Evolutionary conservation across 139 green algal genomes (phyloP).

Genomic region (Eudorina sp.): DNA sequence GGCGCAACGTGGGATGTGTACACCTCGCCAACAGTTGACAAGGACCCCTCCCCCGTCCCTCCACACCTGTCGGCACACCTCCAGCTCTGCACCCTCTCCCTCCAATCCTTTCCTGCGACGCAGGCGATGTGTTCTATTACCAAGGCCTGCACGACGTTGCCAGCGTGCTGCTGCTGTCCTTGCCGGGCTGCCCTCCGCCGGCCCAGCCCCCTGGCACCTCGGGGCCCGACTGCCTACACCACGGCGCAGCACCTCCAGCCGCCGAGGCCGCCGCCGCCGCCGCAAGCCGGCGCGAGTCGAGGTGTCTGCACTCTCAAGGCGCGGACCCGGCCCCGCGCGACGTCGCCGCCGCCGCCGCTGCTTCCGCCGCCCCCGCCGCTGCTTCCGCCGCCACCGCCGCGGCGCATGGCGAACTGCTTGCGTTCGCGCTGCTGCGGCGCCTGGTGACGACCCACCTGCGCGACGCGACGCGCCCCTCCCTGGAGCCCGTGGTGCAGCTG

Average conservation of each 20-base stretch:
- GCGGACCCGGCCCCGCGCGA: too few relatives aligned
- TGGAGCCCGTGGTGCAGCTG: conserved; percentile 80
- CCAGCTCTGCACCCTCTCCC: too few relatives aligned
- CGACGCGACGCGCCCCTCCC: conserved; percentile 81
- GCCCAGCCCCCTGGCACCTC: not conserved
- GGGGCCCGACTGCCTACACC: too few relatives aligned
- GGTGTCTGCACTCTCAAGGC: too few relatives aligned
- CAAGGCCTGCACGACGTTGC: conserved; percentile 93
- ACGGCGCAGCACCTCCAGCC: not conserved
- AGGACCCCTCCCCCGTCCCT: too few relatives aligned
- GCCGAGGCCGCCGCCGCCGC: not conserved
- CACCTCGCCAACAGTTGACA: too few relatives aligned
- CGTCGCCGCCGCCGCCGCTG: not conserved
- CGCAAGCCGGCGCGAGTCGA: not conserved
- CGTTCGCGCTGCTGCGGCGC: conserved; percentile 70
- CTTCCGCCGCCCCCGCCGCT: not conserved
- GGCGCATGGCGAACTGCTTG: conserved; percentile 49
- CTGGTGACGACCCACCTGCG: conserved; percentile 77
- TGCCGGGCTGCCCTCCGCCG: not conserved
- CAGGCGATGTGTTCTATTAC: conserved; percentile 82
- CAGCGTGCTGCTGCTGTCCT: conserved; percentile 85
- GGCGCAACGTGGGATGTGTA: too few relatives aligned
- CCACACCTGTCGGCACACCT: too few relatives aligned
- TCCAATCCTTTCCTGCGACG: not conserved
- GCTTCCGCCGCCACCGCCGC: not conserved